Base-by-base conservation (phyloP, 345 rosid genomes). In the Rhodamnia rubescens region DNA sequence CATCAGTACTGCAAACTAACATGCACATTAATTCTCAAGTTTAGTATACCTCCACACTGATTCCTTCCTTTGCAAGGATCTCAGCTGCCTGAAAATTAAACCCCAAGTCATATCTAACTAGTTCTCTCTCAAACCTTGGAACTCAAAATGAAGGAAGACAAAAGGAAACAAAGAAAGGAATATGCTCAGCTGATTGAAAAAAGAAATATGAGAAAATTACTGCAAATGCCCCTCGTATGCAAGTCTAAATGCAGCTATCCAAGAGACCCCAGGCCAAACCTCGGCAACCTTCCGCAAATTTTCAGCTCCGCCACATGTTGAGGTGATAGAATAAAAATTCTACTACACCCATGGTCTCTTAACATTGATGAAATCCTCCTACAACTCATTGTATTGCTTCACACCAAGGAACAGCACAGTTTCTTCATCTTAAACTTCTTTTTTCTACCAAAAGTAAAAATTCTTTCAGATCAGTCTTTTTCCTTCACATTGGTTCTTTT, bases 51-150 rank as follows among this genome's bases (percentile, higher is more conserved):
- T 94, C 97, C 12, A 95, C 95, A 84, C 91, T 94, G 16, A 96
- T 94, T 89, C 97, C 99, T 87, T 97, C 98, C 90, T 94, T 94
- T 52, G 93, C 92, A 81, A 97, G 97, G 84, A 90, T 92, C 86
- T 96, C 98, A 74, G 98, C 97, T 21, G 98, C 99, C 98, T 94
- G 87, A 54, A 83, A 83, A 86, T 82, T 82, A 87, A 85, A 29
- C 47, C 47, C 24, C 47, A 32, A 24, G 78, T 69, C 78, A 69
- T 69, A 36, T 69, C 47, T 69, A 36, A 18, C 26, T 36, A 36
- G 47, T 69, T 32, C 75, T 61, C 74, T 61, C 74, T 15, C 22
- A 61, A 61, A 61, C 74, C 74, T 61, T 15, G 42, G 74, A 61
- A 29, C 21, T 61, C 74, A 61, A 61, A 27, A 29, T 61, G 74